phyloP scores from a whole-genome alignment of 192 early-diverging fungal genomes.

The Phycomyces blakesleeanus region DNA sequence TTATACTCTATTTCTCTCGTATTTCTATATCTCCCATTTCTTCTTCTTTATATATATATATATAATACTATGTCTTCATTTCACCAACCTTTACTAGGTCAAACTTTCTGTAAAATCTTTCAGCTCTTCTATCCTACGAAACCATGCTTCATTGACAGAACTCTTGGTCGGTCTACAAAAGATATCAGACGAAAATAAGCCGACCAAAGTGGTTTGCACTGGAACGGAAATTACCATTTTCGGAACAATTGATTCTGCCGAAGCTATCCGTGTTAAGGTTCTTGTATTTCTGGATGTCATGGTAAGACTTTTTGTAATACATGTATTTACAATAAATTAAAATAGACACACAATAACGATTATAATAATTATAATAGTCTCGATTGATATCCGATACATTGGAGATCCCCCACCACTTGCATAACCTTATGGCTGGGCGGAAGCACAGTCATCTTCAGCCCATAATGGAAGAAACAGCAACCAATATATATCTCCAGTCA shows the following conservation, averaged over 20 bases:
- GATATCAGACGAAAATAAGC: not conserved
- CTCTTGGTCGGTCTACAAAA: conserved; percentile 2
- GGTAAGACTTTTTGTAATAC: conserved; percentile 14
- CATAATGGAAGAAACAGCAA: conserved; percentile 35
- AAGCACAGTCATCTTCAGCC: conserved; percentile 20
- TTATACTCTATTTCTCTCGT: no score
- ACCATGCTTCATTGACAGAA: not conserved
- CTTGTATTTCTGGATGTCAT: conserved; percentile 30
- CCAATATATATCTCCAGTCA: conserved; percentile 72
- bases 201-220: conserved; percentile 5
- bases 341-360: conserved; percentile 5
- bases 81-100: not conserved
- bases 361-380: conserved; percentile 19
- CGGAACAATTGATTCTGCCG: conserved; percentile 17
- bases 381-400: conserved; percentile 18
- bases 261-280: conserved; percentile 17
- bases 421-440: conserved; percentile 24
- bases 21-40: no score
- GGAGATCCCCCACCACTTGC: conserved; percentile 23
- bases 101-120: conserved; percentile 9
- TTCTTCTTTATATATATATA: not conserved
- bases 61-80: not conserved
- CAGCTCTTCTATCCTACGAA: not conserved
- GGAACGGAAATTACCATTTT: conserved; percentile 12
- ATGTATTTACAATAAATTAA: not conserved